Percentiles rank a stretch among this genome's conserved stretches.
Evolutionary conservation across 2,329 filamentous ascomycete genomes (phyloP).

Genomic region (Alternaria sp.): DNA sequence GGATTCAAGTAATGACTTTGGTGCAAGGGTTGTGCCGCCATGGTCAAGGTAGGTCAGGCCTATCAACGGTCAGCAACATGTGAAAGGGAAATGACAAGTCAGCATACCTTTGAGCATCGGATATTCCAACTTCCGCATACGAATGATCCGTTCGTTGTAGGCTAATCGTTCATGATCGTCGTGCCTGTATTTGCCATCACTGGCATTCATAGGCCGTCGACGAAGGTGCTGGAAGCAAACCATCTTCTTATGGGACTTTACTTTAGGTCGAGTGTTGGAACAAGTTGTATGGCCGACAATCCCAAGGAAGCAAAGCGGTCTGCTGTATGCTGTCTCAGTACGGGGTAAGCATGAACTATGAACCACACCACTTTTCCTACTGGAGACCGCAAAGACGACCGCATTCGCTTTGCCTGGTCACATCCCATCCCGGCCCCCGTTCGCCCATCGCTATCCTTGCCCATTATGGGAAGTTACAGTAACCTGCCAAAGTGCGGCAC

Average conservation of each 20-base stretch:
- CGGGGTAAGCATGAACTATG: constrained; percentile 1
- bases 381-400: neutral
- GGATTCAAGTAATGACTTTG: constrained; percentile 64
- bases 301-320: neutral
- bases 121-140: constrained; percentile 31
- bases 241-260: neutral
- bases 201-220: neutral
- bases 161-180: constrained; percentile 8
- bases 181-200: neutral
- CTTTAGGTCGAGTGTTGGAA: neutral
- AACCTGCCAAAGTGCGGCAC: constrained; percentile 2
- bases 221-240: constrained; percentile 1
- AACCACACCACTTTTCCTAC: neutral
- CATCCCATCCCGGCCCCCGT: neutral
- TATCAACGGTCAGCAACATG: constrained; percentile 7
- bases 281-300: neutral
- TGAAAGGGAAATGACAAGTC: neutral
- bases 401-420: neutral
- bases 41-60: constrained; percentile 58
- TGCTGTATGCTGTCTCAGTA: neutral
- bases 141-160: constrained; percentile 23
- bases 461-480: neutral
- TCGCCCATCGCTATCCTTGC: neutral
- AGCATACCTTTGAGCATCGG: constrained; percentile 37
- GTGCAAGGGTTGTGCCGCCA: constrained; percentile 56